Base-by-base conservation (phyloP, 208 protist genomes). In the Wallacemonas sp. region DNA sequence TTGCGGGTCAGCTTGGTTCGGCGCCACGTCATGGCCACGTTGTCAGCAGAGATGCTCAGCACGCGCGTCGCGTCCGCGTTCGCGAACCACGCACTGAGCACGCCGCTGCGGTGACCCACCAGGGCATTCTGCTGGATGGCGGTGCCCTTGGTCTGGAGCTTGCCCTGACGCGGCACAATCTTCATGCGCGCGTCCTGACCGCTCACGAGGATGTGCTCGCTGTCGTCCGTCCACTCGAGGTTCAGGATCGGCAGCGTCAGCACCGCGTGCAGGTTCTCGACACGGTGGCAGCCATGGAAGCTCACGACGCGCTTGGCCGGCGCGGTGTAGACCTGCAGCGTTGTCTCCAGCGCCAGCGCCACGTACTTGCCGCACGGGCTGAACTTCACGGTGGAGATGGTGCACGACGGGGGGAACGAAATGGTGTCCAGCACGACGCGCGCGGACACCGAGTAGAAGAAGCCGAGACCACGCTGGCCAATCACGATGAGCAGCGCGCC, bases 131-230 rank as follows among this genome's bases (percentile, higher is more conserved):
- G 80, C 66, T 92, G 85, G 27, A 85, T 57, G 1, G 87, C 90
- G 66, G 83, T 81, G 34, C 86, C 88, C 71, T 94, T 95, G 16
- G 78, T 72, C 27, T 90, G 90, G 55, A 76, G 72, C 60, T 77
- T 79, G 19, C 74, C 71, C 62, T 92, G 87, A 17, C 90, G 86
- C 27, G 93, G 93, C 30, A 92, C 79, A 58, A 97, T 94, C 57
- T 89, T 91, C 85, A 96, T 95, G 23, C 88, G 80, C 0, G 89
- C 87, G 66, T 97, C 93, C 46, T 92, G 80, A 1, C 89, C 88
- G 61, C 85, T 90, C 23, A 96, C 64, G 19, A 97, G 80, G 29
- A 97, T 23, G 63, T 96, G 88, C 52, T 80, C 73, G 67, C 88
- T 94, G 76, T 95, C 89, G 1, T 72, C 54, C 9, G 83, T 93